Percentiles rank a stretch among this genome's conserved stretches.
Evolutionary conservation across 768 basidiomycete genomes (phyloP).

Genomic region (Boletus reticulatus): DNA sequence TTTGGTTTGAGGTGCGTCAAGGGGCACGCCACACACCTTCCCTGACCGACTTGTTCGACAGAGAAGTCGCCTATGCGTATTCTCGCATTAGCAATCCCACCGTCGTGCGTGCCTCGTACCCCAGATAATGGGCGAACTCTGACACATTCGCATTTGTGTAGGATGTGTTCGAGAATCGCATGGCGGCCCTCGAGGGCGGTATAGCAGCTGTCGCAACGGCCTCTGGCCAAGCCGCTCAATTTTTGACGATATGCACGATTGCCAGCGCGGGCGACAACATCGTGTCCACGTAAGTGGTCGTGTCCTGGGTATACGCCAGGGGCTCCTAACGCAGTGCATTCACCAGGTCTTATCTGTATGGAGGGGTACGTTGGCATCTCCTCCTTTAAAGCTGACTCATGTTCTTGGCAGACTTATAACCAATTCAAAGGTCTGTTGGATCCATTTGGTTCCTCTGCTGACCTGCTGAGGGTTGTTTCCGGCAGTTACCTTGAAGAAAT

Average conservation of each 20-base stretch:
- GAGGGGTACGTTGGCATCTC: conserved; percentile 9
- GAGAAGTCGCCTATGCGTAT: conserved; percentile 7
- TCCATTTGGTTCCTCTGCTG: neutral
- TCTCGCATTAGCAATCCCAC: conserved; percentile 23
- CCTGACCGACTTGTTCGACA: neutral
- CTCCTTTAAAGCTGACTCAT: too few relatives aligned
- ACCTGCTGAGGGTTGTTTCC: neutral
- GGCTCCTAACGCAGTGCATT: neutral
- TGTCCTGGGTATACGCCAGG: conserved; percentile 33
- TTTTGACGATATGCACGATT: conserved; percentile 62
- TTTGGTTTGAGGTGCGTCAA: conserved; percentile 11
- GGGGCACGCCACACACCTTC: neutral
- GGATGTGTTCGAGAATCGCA: conserved; percentile 79
- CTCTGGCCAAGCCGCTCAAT: conserved; percentile 77
- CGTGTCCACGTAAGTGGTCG: conserved; percentile 56
- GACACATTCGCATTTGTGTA: conserved; percentile 17
- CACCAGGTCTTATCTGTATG: conserved; percentile 22
- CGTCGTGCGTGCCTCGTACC: conserved; percentile 5
- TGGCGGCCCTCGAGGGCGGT: conserved; percentile 80
- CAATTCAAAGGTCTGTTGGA: conserved; percentile 16
- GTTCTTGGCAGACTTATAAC: conserved; percentile 13
- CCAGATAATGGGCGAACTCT: neutral
- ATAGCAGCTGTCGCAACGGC: conserved; percentile 70
- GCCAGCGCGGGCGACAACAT: conserved; percentile 74
- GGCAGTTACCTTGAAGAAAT: conserved; percentile 20